Percentiles rank a stretch among this genome's conserved stretches.
Conservation (phyloP, 23 red algal species). For the Pyropia haitanensis region DNA sequence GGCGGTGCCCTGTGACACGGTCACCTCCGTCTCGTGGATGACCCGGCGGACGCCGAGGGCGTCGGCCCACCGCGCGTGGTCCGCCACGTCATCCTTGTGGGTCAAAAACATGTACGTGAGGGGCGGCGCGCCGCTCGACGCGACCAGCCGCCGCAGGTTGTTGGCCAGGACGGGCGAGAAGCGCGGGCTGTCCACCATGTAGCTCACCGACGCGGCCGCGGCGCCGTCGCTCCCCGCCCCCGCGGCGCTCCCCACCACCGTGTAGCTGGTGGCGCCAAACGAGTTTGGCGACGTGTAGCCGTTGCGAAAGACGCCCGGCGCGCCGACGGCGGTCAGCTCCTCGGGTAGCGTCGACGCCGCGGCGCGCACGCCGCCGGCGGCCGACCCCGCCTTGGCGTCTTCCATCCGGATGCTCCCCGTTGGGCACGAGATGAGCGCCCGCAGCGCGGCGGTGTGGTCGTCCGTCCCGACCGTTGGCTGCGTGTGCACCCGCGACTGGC, state of each 20-base stretch:
- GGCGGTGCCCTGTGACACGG: conserved; percentile 23
- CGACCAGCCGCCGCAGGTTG: conserved; percentile 22
- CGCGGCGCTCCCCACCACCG: conserved; percentile 2
- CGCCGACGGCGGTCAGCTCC: conserved; percentile 2
- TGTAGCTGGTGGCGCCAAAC: conserved; percentile 64
- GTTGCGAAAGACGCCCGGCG: conserved; percentile 47
- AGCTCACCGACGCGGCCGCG: conserved; percentile 13
- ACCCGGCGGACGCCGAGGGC: conserved; percentile 28
- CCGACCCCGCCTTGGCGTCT: conserved; percentile 3
- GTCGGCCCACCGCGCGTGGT: conserved; percentile 67
- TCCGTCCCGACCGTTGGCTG: conserved; percentile 27
- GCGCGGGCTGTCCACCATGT: conserved; percentile 65
- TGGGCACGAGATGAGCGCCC: conserved; percentile 63
- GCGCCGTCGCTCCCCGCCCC: not conserved
- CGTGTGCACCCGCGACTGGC: conserved; percentile 38
- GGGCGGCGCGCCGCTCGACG: not conserved
- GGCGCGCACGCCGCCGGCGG: not conserved
- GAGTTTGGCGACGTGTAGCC: conserved; percentile 57
- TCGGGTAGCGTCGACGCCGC: conserved; percentile 19
- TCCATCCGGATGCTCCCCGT: conserved; percentile 57
- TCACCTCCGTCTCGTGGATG: conserved; percentile 60
- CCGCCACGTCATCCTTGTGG: conserved; percentile 74
- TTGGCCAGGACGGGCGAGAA: conserved; percentile 55
- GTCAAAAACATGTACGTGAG: conserved; percentile 55
- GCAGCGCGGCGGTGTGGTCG: conserved; percentile 28